phyloP scores from a whole-genome alignment of 2,329 filamentous ascomycete genomes.

The Xylariaceae sp. region DNA sequence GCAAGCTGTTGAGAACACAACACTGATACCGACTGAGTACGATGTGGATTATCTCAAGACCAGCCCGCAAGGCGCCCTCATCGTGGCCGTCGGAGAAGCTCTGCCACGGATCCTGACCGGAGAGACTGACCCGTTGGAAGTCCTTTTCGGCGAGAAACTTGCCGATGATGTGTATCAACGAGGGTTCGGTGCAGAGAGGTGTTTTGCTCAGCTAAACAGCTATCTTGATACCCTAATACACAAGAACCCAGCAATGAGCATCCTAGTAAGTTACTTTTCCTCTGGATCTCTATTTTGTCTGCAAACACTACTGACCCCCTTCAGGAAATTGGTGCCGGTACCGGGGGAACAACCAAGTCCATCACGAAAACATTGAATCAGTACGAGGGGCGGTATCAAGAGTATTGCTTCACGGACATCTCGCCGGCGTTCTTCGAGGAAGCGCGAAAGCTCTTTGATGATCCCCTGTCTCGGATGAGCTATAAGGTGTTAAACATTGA shows the following conservation, averaged over 20 bases:
- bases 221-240: constrained; percentile 15
- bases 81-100: constrained; percentile 18
- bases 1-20: constrained; percentile 9
- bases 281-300: too few relatives aligned
- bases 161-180: constrained; percentile 18
- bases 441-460: constrained; percentile 22
- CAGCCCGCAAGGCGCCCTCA: constrained; percentile 17
- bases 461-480: constrained; percentile 22
- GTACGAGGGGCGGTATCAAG: constrained; percentile 17
- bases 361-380: constrained; percentile 21
- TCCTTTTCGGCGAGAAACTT: constrained; percentile 16
- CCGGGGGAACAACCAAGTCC: constrained; percentile 25
- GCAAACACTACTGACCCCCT: too few relatives aligned
- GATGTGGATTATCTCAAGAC: constrained; percentile 11
- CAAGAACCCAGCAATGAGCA: constrained; percentile 14
- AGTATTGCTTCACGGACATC: constrained; percentile 27
- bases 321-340: constrained; percentile 28
- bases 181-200: constrained; percentile 16
- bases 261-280: constrained; percentile 18
- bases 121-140: constrained; percentile 20
- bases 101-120: constrained; percentile 18
- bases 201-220: constrained; percentile 16
- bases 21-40: constrained; percentile 7
- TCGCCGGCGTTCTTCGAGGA: constrained; percentile 28
- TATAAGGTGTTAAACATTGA: constrained; percentile 31